Evolutionary conservation across 169 alveolate genomes (phyloP), one percentile per base, ranked within the genome.

Genomic region (Cryptosporidium baileyi): DNA sequence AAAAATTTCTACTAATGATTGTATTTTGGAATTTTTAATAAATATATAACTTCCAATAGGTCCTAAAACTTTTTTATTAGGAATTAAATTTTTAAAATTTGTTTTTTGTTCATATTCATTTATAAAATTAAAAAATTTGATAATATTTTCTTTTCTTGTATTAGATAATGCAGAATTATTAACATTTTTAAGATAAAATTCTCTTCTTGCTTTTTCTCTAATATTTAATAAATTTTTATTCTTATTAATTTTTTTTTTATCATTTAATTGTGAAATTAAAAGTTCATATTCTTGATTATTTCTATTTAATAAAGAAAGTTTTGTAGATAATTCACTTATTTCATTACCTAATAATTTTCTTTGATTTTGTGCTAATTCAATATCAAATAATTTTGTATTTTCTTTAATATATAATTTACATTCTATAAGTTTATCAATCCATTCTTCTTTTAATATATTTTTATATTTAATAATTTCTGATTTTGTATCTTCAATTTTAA

Each of bases 11-110:
- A 74, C 85, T 40, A 57, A 19, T 41, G 26, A 5, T 9, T 74
- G 85, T 15, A 74, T 17, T 36, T 19, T 32, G 6, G 32, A 9
- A 32, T 54, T 40, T 47, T 74, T 54, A 22, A 74, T 26, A 0
- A 45, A 52, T 40, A 74, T 74, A 38, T 30, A 74, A 28, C 85
- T 74, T 26, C 85, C 85, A 5, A 74, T 74, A 22, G 85, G 85
- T 0, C 85, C 85, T 3, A 54, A 17, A 7, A 74, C 85, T 3
- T 34, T n/a, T 3, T 57, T 57, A 24, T 54, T 74, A n/a, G 85
- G 85, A 6, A 52, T 24, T 19, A 51, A 32, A 34, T 40, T 34
- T 17, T 34, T 47, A 19, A 24, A 22, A 15, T 47, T n/a, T 51
- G 67, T 36, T 28, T 8, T 26, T 19, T 57, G 13, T 57, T n/a